A percentile compares a stretch with the other conserved stretches of the same genome.
Evolutionary conservation across 495 filamentous ascomycete genomes (phyloP).

Genomic region (Penicillium maclennaniae): DNA sequence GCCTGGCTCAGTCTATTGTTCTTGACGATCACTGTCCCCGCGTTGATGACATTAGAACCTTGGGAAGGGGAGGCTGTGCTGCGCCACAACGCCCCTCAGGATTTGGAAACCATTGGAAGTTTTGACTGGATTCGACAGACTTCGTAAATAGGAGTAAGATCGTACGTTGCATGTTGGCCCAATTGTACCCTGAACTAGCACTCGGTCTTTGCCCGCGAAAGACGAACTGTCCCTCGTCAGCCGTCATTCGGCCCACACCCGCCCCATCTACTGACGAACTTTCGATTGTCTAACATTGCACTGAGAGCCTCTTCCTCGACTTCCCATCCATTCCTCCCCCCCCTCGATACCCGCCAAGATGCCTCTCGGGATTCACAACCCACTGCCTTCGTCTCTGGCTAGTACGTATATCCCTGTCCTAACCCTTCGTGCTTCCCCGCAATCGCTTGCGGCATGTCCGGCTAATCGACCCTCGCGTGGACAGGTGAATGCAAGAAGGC

Average conservation of each 20-base stretch:
- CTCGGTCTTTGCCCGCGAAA: neutral
- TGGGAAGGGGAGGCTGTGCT: neutral
- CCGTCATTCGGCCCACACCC: constrained; percentile 36
- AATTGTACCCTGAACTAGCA: neutral
- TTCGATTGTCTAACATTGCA: constrained; percentile 6
- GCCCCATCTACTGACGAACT: constrained; percentile 30
- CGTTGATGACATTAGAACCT: neutral
- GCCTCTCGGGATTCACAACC: constrained; percentile 65
- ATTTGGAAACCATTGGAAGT: neutral
- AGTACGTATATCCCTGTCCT: constrained; percentile 43
- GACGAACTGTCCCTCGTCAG: constrained; percentile 23
- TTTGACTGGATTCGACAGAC: neutral
- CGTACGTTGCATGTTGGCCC: neutral
- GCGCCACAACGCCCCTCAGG: neutral
- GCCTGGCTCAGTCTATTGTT: neutral
- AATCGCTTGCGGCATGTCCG: constrained; percentile 26
- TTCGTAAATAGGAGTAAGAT: neutral
- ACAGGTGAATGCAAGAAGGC: constrained; percentile 86
- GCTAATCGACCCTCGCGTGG: constrained; percentile 19
- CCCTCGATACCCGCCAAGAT: constrained; percentile 31
- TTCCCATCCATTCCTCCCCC: constrained; percentile 10
- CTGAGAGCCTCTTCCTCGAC: constrained; percentile 10
- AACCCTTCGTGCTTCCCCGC: constrained; percentile 33
- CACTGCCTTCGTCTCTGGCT: constrained; percentile 60
- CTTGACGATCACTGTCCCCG: neutral